phyloP scores from a whole-genome alignment of 371 early-diverging fungal genomes.

The Mortierella sp. region DNA sequence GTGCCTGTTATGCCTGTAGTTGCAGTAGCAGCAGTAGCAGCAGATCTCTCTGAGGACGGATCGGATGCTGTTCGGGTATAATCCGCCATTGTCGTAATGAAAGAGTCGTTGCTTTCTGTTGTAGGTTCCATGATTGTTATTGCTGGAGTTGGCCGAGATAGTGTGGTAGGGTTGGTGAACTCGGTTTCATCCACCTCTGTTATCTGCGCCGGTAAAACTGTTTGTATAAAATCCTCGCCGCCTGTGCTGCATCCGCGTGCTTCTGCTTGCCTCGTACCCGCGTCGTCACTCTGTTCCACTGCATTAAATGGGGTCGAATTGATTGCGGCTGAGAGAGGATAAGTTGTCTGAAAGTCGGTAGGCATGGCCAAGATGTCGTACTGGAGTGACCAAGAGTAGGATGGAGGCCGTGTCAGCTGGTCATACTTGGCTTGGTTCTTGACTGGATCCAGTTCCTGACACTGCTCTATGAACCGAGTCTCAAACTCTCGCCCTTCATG shows the following conservation, averaged over 20 bases:
- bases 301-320: background rate
- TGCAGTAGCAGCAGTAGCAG: background rate
- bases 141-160: background rate
- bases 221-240: background rate
- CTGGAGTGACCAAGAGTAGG: conserved; percentile 52
- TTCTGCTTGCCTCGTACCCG: background rate
- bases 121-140: background rate
- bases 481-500: conserved; percentile 48
- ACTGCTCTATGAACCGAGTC: conserved; percentile 35
- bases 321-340: conserved; percentile 17
- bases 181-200: conserved; percentile 6
- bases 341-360: conserved; percentile 39
- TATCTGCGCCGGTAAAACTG: background rate
- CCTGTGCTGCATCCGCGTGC: background rate
- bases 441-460: conserved; percentile 14
- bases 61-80: conserved; percentile 29
- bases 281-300: background rate
- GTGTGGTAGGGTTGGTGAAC: background rate
- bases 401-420: conserved; percentile 33
- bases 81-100: conserved; percentile 9
- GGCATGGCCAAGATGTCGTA: conserved; percentile 39
- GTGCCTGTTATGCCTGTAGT: background rate
- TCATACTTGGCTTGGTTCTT: conserved; percentile 23
- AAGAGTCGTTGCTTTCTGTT: background rate
- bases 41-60: conserved; percentile 13